Evolutionary conservation across 2,329 filamentous ascomycete species (phyloP).

Genomic region (Apiospora phragmitis): DNA sequence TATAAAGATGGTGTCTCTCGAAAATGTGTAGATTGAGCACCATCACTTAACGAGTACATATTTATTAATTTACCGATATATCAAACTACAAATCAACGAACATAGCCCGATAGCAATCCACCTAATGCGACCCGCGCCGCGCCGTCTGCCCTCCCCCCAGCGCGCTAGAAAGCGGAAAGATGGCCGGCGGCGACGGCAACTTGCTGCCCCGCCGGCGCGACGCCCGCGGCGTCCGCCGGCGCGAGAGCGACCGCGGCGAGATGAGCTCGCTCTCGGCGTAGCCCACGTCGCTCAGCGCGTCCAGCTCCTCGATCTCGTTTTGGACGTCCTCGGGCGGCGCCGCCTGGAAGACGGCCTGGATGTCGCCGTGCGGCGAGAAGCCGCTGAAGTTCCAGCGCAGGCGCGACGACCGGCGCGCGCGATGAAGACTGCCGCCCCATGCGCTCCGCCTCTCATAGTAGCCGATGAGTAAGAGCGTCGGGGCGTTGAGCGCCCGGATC

Average conservation of each 20-base stretch:
- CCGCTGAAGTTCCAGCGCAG: conserved; percentile 47
- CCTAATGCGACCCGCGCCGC: not conserved
- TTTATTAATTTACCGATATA: no score
- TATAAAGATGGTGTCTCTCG: no score
- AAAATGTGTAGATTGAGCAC: no score
- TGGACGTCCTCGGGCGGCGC: conserved; percentile 50
- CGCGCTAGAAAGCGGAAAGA: not conserved
- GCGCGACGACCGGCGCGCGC: conserved; percentile 16
- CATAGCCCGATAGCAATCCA: no score
- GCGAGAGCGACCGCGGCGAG: conserved; percentile 9
- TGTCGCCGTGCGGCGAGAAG: conserved; percentile 58
- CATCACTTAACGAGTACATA: no score
- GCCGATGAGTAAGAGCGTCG: conserved; percentile 60
- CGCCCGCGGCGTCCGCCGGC: not conserved
- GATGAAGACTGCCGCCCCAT: not conserved
- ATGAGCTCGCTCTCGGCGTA: conserved; percentile 15
- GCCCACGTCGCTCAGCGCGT: conserved; percentile 33
- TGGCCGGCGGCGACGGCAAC: not conserved
- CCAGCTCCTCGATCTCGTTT: conserved; percentile 35
- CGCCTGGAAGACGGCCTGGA: conserved; percentile 60
- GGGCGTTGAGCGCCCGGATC: conserved; percentile 63
- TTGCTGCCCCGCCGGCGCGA: not conserved
- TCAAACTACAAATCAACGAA: no score
- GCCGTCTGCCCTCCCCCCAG: not conserved
- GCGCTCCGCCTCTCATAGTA: conserved; percentile 61